A percentile compares a stretch with the other conserved stretches of the same genome.
These are phyloP conservation scores for Heracleum sosnowskyi DNA, from an alignment of 129 eudicot genomes.

Conservation along the genomic window DNA sequence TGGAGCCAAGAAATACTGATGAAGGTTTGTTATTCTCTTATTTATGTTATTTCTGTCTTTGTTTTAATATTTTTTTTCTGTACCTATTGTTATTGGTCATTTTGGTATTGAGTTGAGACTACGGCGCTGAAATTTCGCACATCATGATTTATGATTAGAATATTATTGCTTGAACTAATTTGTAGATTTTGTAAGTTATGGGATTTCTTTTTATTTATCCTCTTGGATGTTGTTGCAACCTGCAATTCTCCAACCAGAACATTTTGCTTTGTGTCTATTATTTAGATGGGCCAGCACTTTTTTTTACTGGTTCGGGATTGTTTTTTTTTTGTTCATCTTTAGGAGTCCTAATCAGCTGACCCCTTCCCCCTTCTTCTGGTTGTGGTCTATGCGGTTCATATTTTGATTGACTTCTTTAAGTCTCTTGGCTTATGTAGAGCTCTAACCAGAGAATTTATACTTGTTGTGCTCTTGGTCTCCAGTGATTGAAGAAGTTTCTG, in stretches of 20 bases:
- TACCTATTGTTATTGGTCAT: neutral
- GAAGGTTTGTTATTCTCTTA: conserved; percentile 25
- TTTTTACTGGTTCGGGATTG: neutral
- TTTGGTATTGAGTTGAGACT: neutral
- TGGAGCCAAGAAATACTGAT: conserved; percentile 13
- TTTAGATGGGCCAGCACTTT: neutral
- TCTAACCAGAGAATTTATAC: neutral
- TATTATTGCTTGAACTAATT: neutral
- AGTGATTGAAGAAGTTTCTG: conserved; percentile 30
- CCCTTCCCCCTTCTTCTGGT: neutral
- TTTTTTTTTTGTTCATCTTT: neutral
- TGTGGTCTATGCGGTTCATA: neutral
- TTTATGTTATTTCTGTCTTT: neutral
- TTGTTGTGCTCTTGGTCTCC: conserved; percentile 13
- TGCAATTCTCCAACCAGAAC: neutral
- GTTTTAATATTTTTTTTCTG: neutral
- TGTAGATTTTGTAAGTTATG: neutral
- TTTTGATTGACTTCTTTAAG: neutral
- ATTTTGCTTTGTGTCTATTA: neutral
- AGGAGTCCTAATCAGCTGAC: neutral
- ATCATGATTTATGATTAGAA: neutral
- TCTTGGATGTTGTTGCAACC: neutral
- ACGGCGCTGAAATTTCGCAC: neutral
- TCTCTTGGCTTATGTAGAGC: neutral
- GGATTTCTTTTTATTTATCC: neutral